Conservation (phyloP, 139 green algal genomes). For the Zygnema circumcarinatum region DNA sequence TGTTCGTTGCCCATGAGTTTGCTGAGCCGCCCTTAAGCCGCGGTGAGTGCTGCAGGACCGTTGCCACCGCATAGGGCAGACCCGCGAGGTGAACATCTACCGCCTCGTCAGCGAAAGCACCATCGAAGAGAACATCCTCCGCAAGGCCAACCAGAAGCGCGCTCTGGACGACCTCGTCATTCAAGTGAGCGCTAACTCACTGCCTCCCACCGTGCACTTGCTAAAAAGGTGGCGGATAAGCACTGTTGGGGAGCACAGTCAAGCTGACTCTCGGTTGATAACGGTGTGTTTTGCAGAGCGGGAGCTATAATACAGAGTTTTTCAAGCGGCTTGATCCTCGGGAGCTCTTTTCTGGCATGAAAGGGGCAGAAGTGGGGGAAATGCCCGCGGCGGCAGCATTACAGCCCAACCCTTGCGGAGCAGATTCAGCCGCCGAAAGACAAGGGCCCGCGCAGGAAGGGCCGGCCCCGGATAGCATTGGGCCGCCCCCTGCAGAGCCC, state of each 20-base stretch:
- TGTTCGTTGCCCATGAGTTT: too few relatives aligned
- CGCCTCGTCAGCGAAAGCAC: constrained; percentile 89
- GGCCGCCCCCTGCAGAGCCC: background rate
- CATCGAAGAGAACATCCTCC: constrained; percentile 98
- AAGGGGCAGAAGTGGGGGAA: background rate
- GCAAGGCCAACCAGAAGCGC: constrained; percentile 96
- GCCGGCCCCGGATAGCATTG: background rate
- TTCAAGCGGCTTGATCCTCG: constrained; percentile 53
- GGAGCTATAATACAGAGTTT: constrained; percentile 59
- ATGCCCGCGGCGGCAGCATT: background rate
- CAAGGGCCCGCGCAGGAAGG: background rate
- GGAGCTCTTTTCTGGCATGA: constrained; percentile 46
- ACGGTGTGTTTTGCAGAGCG: constrained; percentile 52
- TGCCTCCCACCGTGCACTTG: background rate
- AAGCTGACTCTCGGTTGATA: too few relatives aligned
- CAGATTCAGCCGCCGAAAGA: background rate
- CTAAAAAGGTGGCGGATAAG: too few relatives aligned
- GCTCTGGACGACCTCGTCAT: constrained; percentile 96
- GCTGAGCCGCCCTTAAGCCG: too few relatives aligned
- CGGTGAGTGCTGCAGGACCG: constrained; percentile 92
- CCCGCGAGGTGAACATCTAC: constrained; percentile 95
- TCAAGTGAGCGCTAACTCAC: constrained; percentile 47
- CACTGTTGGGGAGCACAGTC: too few relatives aligned
- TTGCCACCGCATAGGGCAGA: constrained; percentile 97
- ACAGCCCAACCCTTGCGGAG: background rate